These are phyloP conservation scores for Trypanosoma avium DNA, from an alignment of 208 protist genomes.

Conservation along the genomic window DNA sequence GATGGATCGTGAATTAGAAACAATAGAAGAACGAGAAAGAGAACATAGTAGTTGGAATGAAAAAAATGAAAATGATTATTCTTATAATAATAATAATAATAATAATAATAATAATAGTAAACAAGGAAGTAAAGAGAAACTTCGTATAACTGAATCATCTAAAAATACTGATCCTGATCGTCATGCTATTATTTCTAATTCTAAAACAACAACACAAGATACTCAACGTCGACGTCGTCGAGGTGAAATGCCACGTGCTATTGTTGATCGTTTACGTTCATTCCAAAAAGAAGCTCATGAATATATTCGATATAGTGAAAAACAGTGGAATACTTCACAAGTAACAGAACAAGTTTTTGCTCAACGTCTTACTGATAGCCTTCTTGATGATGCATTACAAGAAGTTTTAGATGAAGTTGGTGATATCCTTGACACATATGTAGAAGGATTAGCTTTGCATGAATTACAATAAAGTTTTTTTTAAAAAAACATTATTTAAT, in stretches of 20 bases:
- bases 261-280: conserved; percentile 64
- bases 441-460: conserved; percentile 78
- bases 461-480: conserved; percentile 72
- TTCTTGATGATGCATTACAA: conserved; percentile 69
- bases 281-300: conserved; percentile 70
- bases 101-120: no score
- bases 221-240: conserved; percentile 25
- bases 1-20: conserved; percentile 51
- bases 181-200: background rate
- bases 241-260: conserved; percentile 55
- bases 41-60: no score
- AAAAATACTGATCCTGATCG: background rate
- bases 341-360: conserved; percentile 85
- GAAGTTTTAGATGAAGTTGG: conserved; percentile 84
- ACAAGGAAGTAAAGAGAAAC: background rate
- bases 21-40: conserved; percentile 31
- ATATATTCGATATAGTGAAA: conserved; percentile 84
- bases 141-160: background rate
- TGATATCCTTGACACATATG: conserved; percentile 82
- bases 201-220: background rate
- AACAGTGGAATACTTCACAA: conserved; percentile 79
- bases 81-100: conserved; percentile 4
- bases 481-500: no score
- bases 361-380: conserved; percentile 66
- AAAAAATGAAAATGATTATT: no score